Percentiles rank a stretch among this genome's conserved stretches.
Evolutionary conservation across 768 basidiomycete species (phyloP).

Genomic region (Gymnopilus dilepis): DNA sequence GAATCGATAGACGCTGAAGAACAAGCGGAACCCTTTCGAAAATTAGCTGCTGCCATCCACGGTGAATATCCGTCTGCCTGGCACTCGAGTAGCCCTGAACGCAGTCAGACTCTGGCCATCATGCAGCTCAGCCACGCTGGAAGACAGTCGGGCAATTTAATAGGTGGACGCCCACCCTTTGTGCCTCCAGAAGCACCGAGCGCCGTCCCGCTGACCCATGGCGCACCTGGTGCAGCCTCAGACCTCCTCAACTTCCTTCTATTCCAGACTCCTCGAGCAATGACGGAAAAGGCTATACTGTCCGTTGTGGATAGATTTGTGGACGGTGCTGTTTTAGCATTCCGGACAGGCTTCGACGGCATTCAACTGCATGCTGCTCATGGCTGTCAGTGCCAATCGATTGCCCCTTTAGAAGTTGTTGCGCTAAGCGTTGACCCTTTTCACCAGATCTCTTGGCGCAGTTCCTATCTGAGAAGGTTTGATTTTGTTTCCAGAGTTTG

Average conservation of each 20-base stretch:
- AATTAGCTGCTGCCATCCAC: conserved; percentile 58
- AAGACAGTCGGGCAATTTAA: conserved; percentile 77
- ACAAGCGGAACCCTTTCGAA: conserved; percentile 53
- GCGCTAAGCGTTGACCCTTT: not conserved
- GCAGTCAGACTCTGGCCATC: conserved; percentile 54
- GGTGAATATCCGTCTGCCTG: conserved; percentile 22
- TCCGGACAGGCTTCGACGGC: conserved; percentile 80
- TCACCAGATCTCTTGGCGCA: conserved; percentile 74
- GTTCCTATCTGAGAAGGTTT: conserved; percentile 77
- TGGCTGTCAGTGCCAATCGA: conserved; percentile 64
- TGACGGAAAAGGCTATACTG: conserved; percentile 66
- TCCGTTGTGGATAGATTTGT: conserved; percentile 67
- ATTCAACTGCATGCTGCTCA: conserved; percentile 86
- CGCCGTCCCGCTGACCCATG: conserved; percentile 51
- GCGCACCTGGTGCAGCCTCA: conserved; percentile 34
- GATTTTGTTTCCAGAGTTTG: not conserved
- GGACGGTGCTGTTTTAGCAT: conserved; percentile 66
- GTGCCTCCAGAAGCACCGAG: conserved; percentile 75
- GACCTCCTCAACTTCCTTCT: conserved; percentile 47
- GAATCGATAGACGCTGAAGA: conserved; percentile 27
- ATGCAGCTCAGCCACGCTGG: conserved; percentile 87
- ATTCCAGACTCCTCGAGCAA: conserved; percentile 68
- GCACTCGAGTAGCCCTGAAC: not conserved
- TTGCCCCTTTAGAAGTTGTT: not conserved
- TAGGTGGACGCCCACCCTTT: conserved; percentile 71